Percentiles rank a stretch among this genome's conserved stretches.
phyloP scores from a whole-genome alignment of 176 grass and related monocot genomes.

The Hsuehochloa calcarea region DNA sequence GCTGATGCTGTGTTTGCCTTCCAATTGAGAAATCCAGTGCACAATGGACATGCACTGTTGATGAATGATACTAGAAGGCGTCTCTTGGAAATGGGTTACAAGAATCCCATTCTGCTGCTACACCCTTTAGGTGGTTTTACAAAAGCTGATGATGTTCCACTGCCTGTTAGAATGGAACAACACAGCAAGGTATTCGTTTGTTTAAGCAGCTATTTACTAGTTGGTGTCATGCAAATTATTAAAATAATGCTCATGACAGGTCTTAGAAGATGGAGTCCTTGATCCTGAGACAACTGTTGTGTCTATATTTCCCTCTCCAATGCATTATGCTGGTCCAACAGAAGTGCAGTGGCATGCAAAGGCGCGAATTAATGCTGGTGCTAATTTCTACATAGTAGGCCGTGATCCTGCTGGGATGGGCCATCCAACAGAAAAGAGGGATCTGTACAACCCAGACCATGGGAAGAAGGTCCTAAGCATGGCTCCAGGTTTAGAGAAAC shows the following conservation, averaged over 20 bases:
- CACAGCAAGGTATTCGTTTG: constrained; percentile 74
- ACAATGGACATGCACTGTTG: constrained; percentile 85
- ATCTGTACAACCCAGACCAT: constrained; percentile 93
- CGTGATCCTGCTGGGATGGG: constrained; percentile 97
- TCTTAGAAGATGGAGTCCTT: constrained; percentile 90
- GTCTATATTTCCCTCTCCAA: constrained; percentile 92
- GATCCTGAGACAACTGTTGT: constrained; percentile 90
- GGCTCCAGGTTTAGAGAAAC: constrained; percentile 95
- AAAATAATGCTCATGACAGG: constrained; percentile 39
- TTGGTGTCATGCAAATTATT: background rate
- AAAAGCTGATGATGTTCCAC: constrained; percentile 92
- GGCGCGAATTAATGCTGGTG: constrained; percentile 83
- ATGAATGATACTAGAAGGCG: constrained; percentile 91
- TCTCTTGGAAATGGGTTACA: constrained; percentile 90
- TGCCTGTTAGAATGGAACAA: constrained; percentile 91
- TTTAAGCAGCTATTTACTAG: background rate
- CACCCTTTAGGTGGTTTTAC: constrained; percentile 84
- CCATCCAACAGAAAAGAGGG: constrained; percentile 88
- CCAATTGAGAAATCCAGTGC: constrained; percentile 88
- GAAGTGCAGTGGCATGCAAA: constrained; percentile 99
- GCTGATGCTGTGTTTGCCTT: constrained; percentile 95
- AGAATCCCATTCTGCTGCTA: constrained; percentile 85
- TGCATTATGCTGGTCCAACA: constrained; percentile 97
- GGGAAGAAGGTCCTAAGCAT: constrained; percentile 93
- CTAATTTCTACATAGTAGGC: constrained; percentile 98